phyloP scores from a whole-genome alignment of 306 rosid genomes.

The Prunus campanulata region DNA sequence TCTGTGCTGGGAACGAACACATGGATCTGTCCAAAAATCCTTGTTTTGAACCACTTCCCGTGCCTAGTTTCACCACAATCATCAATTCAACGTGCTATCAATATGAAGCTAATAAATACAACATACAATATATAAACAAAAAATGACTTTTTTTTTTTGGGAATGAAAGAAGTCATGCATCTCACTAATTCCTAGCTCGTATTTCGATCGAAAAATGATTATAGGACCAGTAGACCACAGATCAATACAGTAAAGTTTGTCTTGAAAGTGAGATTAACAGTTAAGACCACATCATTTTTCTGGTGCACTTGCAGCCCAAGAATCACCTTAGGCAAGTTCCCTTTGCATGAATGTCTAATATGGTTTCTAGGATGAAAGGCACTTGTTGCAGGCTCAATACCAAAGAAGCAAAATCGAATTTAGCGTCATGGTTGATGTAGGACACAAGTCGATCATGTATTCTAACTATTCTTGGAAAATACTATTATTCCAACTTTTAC shows the following conservation, averaged over 20 bases:
- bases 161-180: background rate
- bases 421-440: background rate
- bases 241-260: too few species aligned
- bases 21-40: slow-evolving; percentile 67
- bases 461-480: background rate
- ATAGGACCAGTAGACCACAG: too few species aligned
- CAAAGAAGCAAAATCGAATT: background rate
- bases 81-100: slow-evolving; percentile 1
- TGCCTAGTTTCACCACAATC: slow-evolving; percentile 42
- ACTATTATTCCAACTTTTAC: background rate
- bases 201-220: too few species aligned
- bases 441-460: background rate
- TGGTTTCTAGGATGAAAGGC: too few species aligned
- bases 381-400: background rate
- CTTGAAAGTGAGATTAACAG: too few species aligned
- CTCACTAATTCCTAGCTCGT: background rate
- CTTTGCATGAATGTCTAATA: background rate
- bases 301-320: background rate
- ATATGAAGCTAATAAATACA: background rate
- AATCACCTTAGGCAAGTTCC: background rate
- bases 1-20: slow-evolving; percentile 63
- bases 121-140: background rate
- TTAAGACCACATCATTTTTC: background rate
- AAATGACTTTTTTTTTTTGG: background rate
- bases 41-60: slow-evolving; percentile 74